Base-by-base conservation (phyloP, 305 asterid species). In the Ajuga reptans region DNA sequence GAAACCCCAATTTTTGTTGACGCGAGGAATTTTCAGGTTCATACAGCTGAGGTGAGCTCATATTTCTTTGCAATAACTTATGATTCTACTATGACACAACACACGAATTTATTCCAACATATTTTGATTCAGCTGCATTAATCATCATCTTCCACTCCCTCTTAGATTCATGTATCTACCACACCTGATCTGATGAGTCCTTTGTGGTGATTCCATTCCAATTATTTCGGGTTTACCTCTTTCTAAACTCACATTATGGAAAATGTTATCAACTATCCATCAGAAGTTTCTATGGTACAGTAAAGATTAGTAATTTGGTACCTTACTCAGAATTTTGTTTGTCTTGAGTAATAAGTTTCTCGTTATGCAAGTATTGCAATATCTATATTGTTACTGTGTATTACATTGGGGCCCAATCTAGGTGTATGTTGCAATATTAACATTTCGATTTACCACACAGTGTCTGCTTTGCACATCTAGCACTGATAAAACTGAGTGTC, bases 1-100 rank as follows among this genome's bases (percentile, higher is more conserved):
- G 89, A 87, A 59, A 88, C 78, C 71, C 92, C 89, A 58, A 79
- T 92, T 56, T 82, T 85, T 74, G 85, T 92, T 64, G 96, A 92
- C 66, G 81, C 74, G 54, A 85, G 89, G 68, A 72, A 83, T 45
- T 82, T 88, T 74, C 88, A 75, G 46, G 76, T 83, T 73, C 83
- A 83, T 73, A 75, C 88, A 46, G 96, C 95, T 75, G 85, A 86
- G 95, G 98, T 88, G 73, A 80, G 87, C 64, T 69, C 61, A 46
- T 72, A 67, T 78, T 16, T 55, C 42, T 49, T 36, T 42, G 59
- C 60, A 56, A 24, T 17, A 47, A 5, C 6, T 18, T 53, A 9
- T 31, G 4, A 9, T 69, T 54, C 62, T 42, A 15, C 14, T 36
- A 12, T 34, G 37, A 57, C 68, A 34, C 15, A 17, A 56, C 41